phyloP scores from a whole-genome alignment of 768 basidiomycete species.

The Ephemerocybe angulata region DNA sequence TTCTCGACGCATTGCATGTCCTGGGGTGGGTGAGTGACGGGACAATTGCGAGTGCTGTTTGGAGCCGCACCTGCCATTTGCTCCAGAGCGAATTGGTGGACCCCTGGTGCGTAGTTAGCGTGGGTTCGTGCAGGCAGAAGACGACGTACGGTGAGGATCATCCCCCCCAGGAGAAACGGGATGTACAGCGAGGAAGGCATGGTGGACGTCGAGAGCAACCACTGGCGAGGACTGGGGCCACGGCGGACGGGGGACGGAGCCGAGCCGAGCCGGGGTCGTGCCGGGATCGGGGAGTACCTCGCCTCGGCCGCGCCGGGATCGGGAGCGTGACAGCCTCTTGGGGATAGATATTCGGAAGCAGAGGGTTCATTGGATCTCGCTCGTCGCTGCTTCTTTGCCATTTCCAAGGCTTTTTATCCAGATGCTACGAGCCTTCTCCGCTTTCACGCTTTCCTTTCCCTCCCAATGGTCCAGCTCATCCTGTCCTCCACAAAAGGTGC shows the following conservation, averaged over 20 bases:
- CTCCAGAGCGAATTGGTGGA: slow-evolving; percentile 78
- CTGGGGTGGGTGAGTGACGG: slow-evolving; percentile 29
- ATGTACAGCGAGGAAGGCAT: slow-evolving; percentile 72
- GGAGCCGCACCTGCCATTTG: slow-evolving; percentile 75
- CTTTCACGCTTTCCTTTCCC: slow-evolving; percentile 27
- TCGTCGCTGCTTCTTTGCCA: slow-evolving; percentile 31
- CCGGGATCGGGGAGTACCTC: background rate
- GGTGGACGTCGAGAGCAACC: slow-evolving; percentile 19
- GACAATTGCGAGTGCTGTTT: slow-evolving; percentile 3
- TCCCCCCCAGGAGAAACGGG: slow-evolving; percentile 81
- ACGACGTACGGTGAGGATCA: slow-evolving; percentile 80
- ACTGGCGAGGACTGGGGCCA: slow-evolving; percentile 2
- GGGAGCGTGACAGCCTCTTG: slow-evolving; percentile 13
- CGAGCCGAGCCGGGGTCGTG: slow-evolving; percentile 14
- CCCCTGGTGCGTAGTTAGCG: slow-evolving; percentile 41
- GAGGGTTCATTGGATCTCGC: slow-evolving; percentile 33
- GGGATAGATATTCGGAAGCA: slow-evolving; percentile 21
- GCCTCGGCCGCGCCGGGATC: slow-evolving; percentile 9
- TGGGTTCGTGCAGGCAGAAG: background rate
- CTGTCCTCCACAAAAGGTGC: slow-evolving; percentile 60
- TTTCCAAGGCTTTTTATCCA: slow-evolving; percentile 34
- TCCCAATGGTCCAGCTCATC: slow-evolving; percentile 63
- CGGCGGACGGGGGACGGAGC: slow-evolving; percentile 7
- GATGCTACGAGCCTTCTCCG: slow-evolving; percentile 29
- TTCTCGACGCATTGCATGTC: slow-evolving; percentile 99